These are phyloP conservation scores for Rubroshorea leprosula DNA, from an alignment of 345 rosid species.

Conservation along the genomic window DNA sequence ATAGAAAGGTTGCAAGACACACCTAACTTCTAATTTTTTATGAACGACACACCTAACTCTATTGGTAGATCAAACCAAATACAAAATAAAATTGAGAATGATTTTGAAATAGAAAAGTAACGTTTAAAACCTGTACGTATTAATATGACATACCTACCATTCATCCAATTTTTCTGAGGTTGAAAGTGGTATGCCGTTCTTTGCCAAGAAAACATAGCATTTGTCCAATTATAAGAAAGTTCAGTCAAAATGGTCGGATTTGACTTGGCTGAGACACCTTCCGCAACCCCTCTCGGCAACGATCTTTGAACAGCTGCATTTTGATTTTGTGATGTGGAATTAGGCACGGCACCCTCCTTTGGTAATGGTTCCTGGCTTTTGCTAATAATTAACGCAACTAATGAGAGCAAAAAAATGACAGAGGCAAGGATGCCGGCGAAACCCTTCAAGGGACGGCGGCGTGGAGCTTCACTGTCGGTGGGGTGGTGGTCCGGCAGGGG, in stretches of 20 bases:
- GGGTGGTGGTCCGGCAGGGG: slow-evolving; percentile 35
- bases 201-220: slow-evolving; percentile 84
- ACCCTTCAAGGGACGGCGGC: slow-evolving; percentile 30
- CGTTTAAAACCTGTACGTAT: background rate
- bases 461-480: background rate
- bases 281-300: slow-evolving; percentile 40
- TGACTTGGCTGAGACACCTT: slow-evolving; percentile 72
- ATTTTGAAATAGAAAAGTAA: no score
- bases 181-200: slow-evolving; percentile 86
- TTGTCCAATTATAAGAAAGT: slow-evolving; percentile 60
- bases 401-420: slow-evolving; percentile 29
- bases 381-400: slow-evolving; percentile 33
- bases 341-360: background rate
- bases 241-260: slow-evolving; percentile 25
- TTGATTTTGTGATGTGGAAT: slow-evolving; percentile 10
- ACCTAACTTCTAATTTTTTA: no score
- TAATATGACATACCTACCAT: slow-evolving; percentile 45
- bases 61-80: no score
- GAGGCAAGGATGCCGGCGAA: slow-evolving; percentile 23
- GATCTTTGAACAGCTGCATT: slow-evolving; percentile 1
- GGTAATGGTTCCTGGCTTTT: slow-evolving; percentile 27
- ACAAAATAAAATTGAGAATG: no score
- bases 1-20: no score
- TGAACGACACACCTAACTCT: no score
- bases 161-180: slow-evolving; percentile 90